Evolutionary conservation across 2,329 filamentous ascomycete genomes (phyloP).

Genomic region (Fusarium hostae): DNA sequence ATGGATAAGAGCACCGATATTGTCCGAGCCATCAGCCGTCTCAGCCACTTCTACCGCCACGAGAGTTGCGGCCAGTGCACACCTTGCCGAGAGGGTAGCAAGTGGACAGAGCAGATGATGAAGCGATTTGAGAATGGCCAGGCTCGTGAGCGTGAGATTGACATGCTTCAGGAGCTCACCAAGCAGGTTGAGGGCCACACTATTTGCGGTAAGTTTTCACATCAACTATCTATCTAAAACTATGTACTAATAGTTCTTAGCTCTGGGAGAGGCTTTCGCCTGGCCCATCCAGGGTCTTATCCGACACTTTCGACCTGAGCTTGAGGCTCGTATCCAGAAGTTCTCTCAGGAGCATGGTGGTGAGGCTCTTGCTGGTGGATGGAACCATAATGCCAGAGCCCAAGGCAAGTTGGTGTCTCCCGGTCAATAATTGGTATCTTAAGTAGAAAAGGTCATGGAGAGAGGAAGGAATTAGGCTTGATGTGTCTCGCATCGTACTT

Average conservation of each 20-base stretch:
- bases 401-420: conserved; percentile 89
- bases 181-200: conserved; percentile 99
- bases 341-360: conserved; percentile 80
- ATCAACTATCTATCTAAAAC: not conserved
- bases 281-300: conserved; percentile 99
- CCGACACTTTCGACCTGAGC: conserved; percentile 95
- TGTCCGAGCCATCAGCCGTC: conserved; percentile 89
- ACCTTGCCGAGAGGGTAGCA: conserved; percentile 98
- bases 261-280: conserved; percentile 95
- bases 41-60: conserved; percentile 98
- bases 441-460: conserved; percentile 23
- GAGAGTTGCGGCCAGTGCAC: conserved; percentile 99
- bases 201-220: conserved; percentile 80
- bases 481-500: conserved; percentile 40
- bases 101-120: conserved; percentile 99
- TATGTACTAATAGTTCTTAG: conserved; percentile 56
- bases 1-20: conserved; percentile 99
- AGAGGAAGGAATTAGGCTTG: conserved; percentile 33
- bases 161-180: conserved; percentile 98
- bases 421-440: conserved; percentile 74
- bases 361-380: conserved; percentile 84
- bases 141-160: conserved; percentile 91
- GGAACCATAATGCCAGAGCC: conserved; percentile 78
- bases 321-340: conserved; percentile 89
- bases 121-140: conserved; percentile 91